Evolutionary conservation across 768 basidiomycete genomes (phyloP).

Genomic region (Paxillus involutus): DNA sequence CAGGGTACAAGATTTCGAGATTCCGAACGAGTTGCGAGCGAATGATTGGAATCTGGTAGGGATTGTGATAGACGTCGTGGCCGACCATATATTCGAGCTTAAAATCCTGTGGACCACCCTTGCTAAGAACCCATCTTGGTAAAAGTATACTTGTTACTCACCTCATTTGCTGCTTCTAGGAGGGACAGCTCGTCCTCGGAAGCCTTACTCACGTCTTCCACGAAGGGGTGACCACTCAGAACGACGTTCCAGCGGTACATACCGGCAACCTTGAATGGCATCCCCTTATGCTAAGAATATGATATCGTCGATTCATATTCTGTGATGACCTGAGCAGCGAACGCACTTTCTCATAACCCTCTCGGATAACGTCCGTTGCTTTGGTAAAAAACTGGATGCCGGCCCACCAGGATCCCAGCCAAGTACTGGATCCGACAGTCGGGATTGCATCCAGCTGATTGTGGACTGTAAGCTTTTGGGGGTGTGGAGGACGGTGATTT

Average conservation of each 20-base stretch:
- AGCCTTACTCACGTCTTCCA: slow-evolving; percentile 42
- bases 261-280: slow-evolving; percentile 28
- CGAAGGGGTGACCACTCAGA: slow-evolving; percentile 23
- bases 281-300: slow-evolving; percentile 21
- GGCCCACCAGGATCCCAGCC: too few relatives aligned
- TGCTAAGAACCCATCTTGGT: neutral
- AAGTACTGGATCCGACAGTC: too few relatives aligned
- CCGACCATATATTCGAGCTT: slow-evolving; percentile 40
- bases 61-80: slow-evolving; percentile 21
- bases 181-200: slow-evolving; percentile 39
- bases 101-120: slow-evolving; percentile 29
- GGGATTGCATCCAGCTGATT: too few relatives aligned
- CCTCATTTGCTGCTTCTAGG: slow-evolving; percentile 31
- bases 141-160: slow-evolving; percentile 14
- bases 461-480: too few relatives aligned
- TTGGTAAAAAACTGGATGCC: slow-evolving; percentile 1
- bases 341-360: slow-evolving; percentile 33
- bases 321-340: neutral
- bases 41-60: slow-evolving; percentile 30
- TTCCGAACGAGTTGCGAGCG: slow-evolving; percentile 36
- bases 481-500: too few relatives aligned
- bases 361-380: slow-evolving; percentile 21
- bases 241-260: slow-evolving; percentile 39
- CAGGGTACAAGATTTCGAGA: slow-evolving; percentile 37
- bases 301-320: too few relatives aligned